Conservation (phyloP, 2,329 filamentous ascomycete species). For the Ophiostoma perfectum region DNA sequence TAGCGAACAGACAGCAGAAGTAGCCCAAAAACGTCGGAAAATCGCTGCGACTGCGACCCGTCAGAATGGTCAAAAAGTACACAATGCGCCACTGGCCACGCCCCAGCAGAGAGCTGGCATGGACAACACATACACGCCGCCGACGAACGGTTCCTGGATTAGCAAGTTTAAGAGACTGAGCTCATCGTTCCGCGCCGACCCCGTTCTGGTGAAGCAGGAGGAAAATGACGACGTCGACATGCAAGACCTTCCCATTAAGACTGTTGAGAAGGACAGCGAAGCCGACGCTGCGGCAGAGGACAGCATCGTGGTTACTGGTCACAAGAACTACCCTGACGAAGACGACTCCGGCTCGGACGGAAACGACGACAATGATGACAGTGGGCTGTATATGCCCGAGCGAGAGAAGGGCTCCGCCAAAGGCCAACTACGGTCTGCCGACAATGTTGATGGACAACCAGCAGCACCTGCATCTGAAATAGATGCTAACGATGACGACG, state of each 20-base stretch:
- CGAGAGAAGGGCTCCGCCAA: neutral
- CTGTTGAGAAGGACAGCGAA: constrained; percentile 3
- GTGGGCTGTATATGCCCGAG: constrained; percentile 11
- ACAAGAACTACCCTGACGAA: constrained; percentile 15
- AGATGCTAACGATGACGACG: constrained; percentile 9
- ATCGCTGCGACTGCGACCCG: neutral
- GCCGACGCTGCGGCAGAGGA: neutral
- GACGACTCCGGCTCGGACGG: neutral
- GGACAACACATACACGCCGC: neutral
- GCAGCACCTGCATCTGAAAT: neutral
- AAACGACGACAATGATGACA: constrained; percentile 20
- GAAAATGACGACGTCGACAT: neutral
- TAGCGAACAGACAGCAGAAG: neutral
- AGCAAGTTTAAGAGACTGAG: constrained; percentile 12
- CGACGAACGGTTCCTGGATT: neutral
- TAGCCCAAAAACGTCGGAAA: constrained; percentile 1
- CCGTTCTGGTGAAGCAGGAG: constrained; percentile 15
- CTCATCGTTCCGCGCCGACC: neutral
- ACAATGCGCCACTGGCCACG: neutral
- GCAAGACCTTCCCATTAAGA: constrained; percentile 7
- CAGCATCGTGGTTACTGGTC: constrained; percentile 18
- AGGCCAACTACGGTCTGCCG: neutral
- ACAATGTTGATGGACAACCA: neutral
- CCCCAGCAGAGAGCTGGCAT: neutral
- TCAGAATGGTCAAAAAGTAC: neutral